Base-by-base conservation (phyloP, 345 rosid species). In the Syzygium aromaticum region DNA sequence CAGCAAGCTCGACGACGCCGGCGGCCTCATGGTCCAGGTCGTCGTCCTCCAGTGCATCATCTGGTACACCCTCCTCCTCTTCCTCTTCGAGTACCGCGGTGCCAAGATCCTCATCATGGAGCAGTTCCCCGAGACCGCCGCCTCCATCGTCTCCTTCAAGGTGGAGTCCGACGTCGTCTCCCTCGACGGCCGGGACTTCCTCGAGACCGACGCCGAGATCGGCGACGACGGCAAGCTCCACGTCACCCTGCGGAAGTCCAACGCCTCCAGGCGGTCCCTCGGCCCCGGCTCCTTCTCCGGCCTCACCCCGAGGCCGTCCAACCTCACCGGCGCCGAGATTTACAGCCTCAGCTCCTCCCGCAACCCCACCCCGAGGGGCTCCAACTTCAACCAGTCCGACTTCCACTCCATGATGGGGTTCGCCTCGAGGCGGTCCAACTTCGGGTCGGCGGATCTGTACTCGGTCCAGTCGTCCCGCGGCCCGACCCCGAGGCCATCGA, bases 81-180 rank as follows among this genome's bases (percentile, higher is more conserved):
- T 96, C 86, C 87, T 97, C 61, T 96, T 97, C 78, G 99, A 97
- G 92, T 97, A 94, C 86, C 95, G 99, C 10, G 98, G 98, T 8
- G 99, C 99, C 11, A 95, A 93, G 92, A 88, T 95, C 86, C 90
- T 97, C 27, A 96, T 97, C 64, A 93, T 92, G 92, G 99, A 97
- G 91, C 99, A 97, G 90, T 97, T 97, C 83, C 99, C 99, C 4
- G 99, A 95, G 92, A 95, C 99, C 0, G 99, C 96, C 0, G 99
- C 94, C 7, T 94, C 98, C n/a, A 97, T 96, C 12, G 97, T 95
- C 11, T 97, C 99, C 7, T 95, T 97, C 84, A 95, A 95, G 78
- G 99, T 97, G 1, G 99, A 97, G 64, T 95, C 99, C 86, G 99
- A 96, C 86, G 96, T 96, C 49, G 92, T 96, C 87, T 97, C 99